Evolutionary conservation across 2,329 filamentous ascomycete species (phyloP).

Genomic region (Aspergillus clavatus): DNA sequence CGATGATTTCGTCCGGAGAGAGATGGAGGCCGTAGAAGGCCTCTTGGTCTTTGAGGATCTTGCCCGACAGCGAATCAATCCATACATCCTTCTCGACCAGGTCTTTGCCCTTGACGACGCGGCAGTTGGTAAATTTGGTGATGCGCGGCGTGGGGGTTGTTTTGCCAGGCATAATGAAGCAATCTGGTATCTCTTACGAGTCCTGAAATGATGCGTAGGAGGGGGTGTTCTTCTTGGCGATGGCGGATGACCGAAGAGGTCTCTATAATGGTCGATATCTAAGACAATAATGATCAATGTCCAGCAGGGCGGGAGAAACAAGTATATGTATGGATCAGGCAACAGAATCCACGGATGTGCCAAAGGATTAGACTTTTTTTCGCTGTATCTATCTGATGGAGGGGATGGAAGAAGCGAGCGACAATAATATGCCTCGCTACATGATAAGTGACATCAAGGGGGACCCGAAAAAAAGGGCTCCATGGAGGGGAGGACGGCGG

Average conservation of each 20-base stretch:
- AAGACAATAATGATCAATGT: no score
- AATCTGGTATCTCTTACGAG: background rate
- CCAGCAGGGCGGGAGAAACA: no score
- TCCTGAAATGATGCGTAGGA: background rate
- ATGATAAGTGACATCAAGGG: no score
- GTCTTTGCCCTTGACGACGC: slow-evolving; percentile 62
- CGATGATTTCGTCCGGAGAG: slow-evolving; percentile 66
- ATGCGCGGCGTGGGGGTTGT: slow-evolving; percentile 47
- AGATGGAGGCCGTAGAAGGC: slow-evolving; percentile 48
- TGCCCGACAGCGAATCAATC: slow-evolving; percentile 76
- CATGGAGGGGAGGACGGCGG: no score
- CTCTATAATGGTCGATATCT: no score
- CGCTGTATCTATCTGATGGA: background rate
- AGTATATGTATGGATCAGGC: no score
- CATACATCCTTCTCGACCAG: slow-evolving; percentile 78
- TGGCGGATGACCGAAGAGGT: no score
- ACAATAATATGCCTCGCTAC: no score
- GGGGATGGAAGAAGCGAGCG: background rate
- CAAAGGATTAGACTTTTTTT: no score
- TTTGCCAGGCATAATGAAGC: slow-evolving; percentile 35
- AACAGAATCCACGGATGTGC: no score
- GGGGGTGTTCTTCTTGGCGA: no score
- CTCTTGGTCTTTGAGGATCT: slow-evolving; percentile 67
- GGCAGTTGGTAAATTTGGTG: slow-evolving; percentile 86
- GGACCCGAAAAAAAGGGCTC: no score